These are phyloP conservation scores for Epipyxis sp. DNA, from an alignment of 108 stramenopile genomes.

Conservation along the genomic window DNA sequence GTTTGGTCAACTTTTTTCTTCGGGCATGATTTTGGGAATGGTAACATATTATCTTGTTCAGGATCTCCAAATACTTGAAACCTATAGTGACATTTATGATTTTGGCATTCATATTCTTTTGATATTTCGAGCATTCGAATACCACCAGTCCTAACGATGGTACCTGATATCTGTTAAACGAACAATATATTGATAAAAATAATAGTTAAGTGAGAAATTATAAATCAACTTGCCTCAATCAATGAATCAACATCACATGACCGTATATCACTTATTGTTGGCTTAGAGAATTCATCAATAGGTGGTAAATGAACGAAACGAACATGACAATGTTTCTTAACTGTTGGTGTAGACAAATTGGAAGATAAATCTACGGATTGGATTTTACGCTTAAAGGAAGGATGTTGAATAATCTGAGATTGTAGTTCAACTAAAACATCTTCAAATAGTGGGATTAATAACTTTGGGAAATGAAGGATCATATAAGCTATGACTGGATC, in stretches of 20 bases:
- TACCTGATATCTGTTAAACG: slow-evolving; percentile 85
- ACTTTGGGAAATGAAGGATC: slow-evolving; percentile 1
- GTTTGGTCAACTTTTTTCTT: slow-evolving; percentile 51
- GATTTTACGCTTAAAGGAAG: not conserved
- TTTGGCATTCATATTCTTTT: slow-evolving; percentile 71
- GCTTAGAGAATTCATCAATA: slow-evolving; percentile 64
- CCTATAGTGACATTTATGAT: slow-evolving; percentile 61
- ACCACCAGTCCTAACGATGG: slow-evolving; percentile 77
- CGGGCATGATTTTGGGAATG: slow-evolving; percentile 69
- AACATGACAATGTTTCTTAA: slow-evolving; percentile 67
- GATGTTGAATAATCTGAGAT: not conserved
- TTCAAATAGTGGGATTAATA: slow-evolving; percentile 24
- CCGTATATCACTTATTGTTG: slow-evolving; percentile 67
- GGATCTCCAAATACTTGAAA: slow-evolving; percentile 77
- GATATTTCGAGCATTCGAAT: slow-evolving; percentile 86
- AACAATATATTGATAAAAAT: too few relatives aligned
- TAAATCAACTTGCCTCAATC: too few relatives aligned
- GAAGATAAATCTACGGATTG: too few relatives aligned
- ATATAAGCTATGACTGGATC: slow-evolving; percentile 9
- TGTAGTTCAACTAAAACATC: not conserved
- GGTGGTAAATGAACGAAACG: slow-evolving; percentile 84
- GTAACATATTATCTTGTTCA: slow-evolving; percentile 79
- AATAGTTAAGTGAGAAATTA: too few relatives aligned
- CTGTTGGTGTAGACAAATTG: not conserved
- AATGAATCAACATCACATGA: not conserved